Base-by-base conservation (phyloP, 2,329 filamentous ascomycete genomes). In the Dactylonectria estremocensis region DNA sequence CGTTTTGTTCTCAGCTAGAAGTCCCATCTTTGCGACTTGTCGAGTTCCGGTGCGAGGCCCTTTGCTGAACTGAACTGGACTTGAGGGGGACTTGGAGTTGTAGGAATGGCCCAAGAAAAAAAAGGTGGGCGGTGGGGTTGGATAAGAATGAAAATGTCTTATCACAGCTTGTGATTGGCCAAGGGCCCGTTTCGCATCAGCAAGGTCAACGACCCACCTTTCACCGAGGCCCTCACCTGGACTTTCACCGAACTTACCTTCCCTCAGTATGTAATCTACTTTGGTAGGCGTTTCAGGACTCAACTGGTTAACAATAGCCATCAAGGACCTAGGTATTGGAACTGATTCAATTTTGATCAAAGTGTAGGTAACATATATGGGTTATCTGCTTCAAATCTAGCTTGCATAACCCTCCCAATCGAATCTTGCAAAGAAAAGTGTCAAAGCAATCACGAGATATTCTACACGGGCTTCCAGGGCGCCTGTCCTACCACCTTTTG, bases 1-100 rank as follows among this genome's bases (percentile, higher is more conserved):
- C 80, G 66, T 80, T 66, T 79, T 80, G 16, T 74, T 75, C 63
- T 81, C 80, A 57, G 78, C 78, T 48, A 82, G 77, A 37, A 82
- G 76, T 40, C 80, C 80, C 80, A 82, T 82, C 33, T 70, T 75
- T 70, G 63, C 60, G 61, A 70, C 57, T 61, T 18, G 43, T 52
- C 37, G 24, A 59, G 60, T 56, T 49, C 65, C 66, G 33, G 54
- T 67, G 49, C 48, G 37, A 48, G 49, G 59, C 61, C 45, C 56
- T 57, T 50, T 55, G 46, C 48, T 58, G 46, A 52, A 61, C 57
- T 18, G 46, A 5, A 28, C 24, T 28, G 24, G 24, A 28, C 24
- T 28, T 7, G 24, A 28, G 4, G 7, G 7, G 24, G 24, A 50
- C 69, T 66, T 59, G 52, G 49, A 57, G 52, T 64, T 55, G 48